Base-by-base conservation (phyloP, 495 filamentous ascomycete genomes). In the Pseudomonodictys pantanalensis region DNA sequence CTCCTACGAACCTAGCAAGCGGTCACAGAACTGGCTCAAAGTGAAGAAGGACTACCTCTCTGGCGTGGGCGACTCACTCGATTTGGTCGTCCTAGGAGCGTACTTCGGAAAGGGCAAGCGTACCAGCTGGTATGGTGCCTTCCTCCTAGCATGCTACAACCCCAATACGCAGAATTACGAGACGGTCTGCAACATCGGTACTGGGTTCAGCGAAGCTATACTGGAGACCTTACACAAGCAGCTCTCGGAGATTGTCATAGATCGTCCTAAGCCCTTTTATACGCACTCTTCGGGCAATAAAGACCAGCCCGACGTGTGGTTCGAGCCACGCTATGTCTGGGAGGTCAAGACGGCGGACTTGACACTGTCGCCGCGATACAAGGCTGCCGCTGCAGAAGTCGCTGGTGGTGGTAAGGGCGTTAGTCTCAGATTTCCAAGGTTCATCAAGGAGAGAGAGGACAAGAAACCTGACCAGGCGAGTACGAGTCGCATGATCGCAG, bases 1-100 rank as follows among this genome's bases (percentile, higher is more conserved):
- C 68, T 87, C 88, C 58, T 98, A 98, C 65, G 91, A 97, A 77
- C 93, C 93, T 2, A 91, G 86, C 71, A 96, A 95, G 72, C 86
- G 93, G 44, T 92, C 87, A 78, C 88, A 91, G 24, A 98, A 98
- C 66, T 98, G 93, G 93, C 84, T 98, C 28, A 98, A 98, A 81
- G 90, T 97, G 70, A 98, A 98, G 68, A 98, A 98, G 71, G 93
- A 98, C 67, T 98, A 98, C 74, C 87, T 98, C 51, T 75, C 85
- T 9, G 91, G 92, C 46, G 83, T 96, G 10, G 93, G 93, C 53
- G 93, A 98, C 76, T 97, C 92, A 2, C 85, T 98, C 12, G 93
- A 98, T 69, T 86, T 98, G 24, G 95, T 97, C 46, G 93, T 98
- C 3, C 78, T 98, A 0, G 93, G 93, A 25, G 93, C 92, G 28